Conservation (phyloP, 441 rosid genomes). For the Bruguiera hainesii region DNA sequence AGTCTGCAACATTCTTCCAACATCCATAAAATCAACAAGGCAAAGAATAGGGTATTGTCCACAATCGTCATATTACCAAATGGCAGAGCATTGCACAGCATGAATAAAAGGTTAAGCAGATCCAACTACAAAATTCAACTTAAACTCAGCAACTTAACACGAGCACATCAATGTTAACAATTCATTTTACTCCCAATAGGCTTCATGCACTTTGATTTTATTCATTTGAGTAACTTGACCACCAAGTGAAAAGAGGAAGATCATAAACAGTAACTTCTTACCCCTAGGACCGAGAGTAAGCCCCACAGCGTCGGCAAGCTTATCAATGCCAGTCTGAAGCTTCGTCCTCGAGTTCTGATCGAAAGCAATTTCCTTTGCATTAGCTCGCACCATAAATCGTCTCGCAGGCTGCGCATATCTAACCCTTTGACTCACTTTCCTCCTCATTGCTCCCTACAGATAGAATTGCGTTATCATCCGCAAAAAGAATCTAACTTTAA, state of each 20-base stretch:
- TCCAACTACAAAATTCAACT: no score
- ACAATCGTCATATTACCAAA: no score
- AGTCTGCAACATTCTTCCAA: background rate
- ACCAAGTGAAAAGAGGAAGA: no score
- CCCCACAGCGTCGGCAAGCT: slow-evolving; percentile 88
- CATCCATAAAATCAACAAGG: no score
- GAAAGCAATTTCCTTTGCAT: slow-evolving; percentile 84
- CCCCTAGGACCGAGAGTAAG: slow-evolving; percentile 99
- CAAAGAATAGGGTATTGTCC: no score
- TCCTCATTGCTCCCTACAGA: slow-evolving; percentile 24
- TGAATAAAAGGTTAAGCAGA: no score
- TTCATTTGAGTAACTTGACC: no score
- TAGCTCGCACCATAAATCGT: slow-evolving; percentile 65
- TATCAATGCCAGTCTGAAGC: slow-evolving; percentile 88
- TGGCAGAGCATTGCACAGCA: no score
- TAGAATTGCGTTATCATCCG: background rate
- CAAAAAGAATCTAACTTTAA: background rate
- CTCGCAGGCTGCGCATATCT: slow-evolving; percentile 45
- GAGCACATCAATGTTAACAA: no score
- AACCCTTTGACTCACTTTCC: slow-evolving; percentile 55
- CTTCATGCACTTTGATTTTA: no score
- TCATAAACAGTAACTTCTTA: slow-evolving; percentile 19
- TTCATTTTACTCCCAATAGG: no score
- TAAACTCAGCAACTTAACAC: no score
- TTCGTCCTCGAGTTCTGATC: slow-evolving; percentile 82